phyloP scores from a whole-genome alignment of 2,329 filamentous ascomycete genomes.

The Zelopaecilomyces penicillatus region DNA sequence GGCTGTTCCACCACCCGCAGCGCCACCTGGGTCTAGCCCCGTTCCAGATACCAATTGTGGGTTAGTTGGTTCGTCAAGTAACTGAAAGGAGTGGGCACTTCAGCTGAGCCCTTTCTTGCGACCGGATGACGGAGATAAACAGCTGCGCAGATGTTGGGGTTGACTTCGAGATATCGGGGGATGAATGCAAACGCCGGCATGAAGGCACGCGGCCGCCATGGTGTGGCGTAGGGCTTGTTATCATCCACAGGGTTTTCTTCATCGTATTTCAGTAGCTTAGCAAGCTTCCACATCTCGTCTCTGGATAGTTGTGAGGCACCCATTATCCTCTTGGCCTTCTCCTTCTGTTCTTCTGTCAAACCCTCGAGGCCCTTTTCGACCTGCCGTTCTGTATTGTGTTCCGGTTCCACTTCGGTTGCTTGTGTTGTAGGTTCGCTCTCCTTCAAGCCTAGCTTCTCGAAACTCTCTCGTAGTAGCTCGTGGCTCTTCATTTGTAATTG shows the following conservation, averaged over 20 bases:
- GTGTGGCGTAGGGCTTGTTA: conserved; percentile 78
- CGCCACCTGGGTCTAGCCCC: conserved; percentile 46
- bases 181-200: conserved; percentile 94
- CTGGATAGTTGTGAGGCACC: conserved; percentile 28
- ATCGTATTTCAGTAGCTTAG: conserved; percentile 51
- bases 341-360: conserved; percentile 22
- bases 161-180: conserved; percentile 91
- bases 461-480: conserved; percentile 20
- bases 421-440: conserved; percentile 5
- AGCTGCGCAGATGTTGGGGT: conserved; percentile 91
- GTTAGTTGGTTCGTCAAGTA: conserved; percentile 66
- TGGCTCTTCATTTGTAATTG: conserved; percentile 25
- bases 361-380: conserved; percentile 27
- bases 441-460: conserved; percentile 20
- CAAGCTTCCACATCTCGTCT: conserved; percentile 46
- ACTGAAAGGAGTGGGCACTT: conserved; percentile 77
- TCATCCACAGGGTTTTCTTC: conserved; percentile 69
- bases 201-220: conserved; percentile 78
- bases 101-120: conserved; percentile 68
- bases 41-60: conserved; percentile 88
- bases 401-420: conserved; percentile 12
- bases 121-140: conserved; percentile 94
- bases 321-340: conserved; percentile 26
- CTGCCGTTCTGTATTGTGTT: conserved; percentile 22
- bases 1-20: no score